Conservation (phyloP, 2,329 filamentous ascomycete genomes). For the Fusarium sp. region DNA sequence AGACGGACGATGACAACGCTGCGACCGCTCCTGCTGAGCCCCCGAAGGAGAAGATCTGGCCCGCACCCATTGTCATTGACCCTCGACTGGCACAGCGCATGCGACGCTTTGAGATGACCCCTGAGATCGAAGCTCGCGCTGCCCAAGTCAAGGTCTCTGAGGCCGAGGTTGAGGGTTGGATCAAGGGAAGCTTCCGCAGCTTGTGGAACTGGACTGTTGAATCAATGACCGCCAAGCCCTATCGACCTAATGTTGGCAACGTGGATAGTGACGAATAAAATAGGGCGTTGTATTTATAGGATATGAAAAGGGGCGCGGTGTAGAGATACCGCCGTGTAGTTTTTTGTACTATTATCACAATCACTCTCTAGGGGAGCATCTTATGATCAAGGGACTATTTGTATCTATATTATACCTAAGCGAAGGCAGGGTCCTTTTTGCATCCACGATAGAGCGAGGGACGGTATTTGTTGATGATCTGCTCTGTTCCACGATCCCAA, state of each 20-base stretch:
- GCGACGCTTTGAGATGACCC: conserved; percentile 78
- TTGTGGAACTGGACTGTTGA: conserved; percentile 64
- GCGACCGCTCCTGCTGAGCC: conserved; percentile 51
- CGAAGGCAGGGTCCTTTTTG: conserved; percentile 19
- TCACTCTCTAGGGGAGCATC: conserved; percentile 8
- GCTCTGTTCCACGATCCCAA: conserved; percentile 34
- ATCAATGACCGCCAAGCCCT: conserved; percentile 57
- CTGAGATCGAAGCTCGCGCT: conserved; percentile 77
- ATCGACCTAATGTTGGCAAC: conserved; percentile 57
- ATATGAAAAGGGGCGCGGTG: conserved; percentile 3
- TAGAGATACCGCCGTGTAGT: conserved; percentile 14
- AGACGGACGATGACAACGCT: conserved; percentile 59
- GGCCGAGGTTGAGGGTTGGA: conserved; percentile 77
- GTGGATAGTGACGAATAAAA: conserved; percentile 53
- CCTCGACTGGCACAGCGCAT: conserved; percentile 81
- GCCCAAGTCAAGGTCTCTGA: conserved; percentile 71
- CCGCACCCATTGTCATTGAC: conserved; percentile 80
- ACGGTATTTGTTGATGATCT: conserved; percentile 20
- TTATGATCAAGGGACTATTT: conserved; percentile 31
- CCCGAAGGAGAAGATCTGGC: conserved; percentile 78
- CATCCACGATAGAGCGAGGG: conserved; percentile 40
- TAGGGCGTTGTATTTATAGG: conserved; percentile 1
- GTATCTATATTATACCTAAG: conserved; percentile 43
- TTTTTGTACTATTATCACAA: conserved; percentile 44
- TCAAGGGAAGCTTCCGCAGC: conserved; percentile 69